Evolutionary conservation across 495 filamentous ascomycete genomes (phyloP), one percentile per base, ranked within the genome.

Genomic region (Hyaloscypha variabilis): DNA sequence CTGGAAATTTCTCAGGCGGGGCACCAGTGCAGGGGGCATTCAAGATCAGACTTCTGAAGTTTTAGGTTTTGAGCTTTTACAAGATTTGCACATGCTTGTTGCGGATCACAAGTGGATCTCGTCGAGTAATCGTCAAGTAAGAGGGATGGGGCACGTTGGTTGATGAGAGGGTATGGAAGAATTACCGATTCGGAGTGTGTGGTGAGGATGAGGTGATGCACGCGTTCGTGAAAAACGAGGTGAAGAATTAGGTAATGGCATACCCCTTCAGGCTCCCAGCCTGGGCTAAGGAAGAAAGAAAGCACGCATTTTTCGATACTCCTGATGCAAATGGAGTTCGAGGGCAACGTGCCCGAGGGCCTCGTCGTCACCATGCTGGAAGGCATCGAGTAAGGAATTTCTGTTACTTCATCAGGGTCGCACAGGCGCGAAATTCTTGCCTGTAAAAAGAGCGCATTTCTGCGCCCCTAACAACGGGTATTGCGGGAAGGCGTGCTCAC

Each of bases 61-160:
- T n/a, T 46, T 46, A 14, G 17, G 39, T 46, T 34, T 3, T 46
- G 39, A 46, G n/a, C n/a, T 17, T 46, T 46, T 17, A 46, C 39
- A 17, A 31, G 26, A 31, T 57, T 10, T 28, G 8, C 19, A 13
- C 23, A 55, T 46, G 19, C 28, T 21, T 19, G 39, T 3, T 46
- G 39, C 17, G 10, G 8, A 46, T 14, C 39, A n/a, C n/a, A 62
- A 29, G 61, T 63, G 61, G 61, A 63, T 63, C 53, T 46, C 19
- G 8, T 63, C 61, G 61, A 63, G 61, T 63, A 63, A 63, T 63
- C 42, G 8, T 63, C 61, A 52, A 63, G 61, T 63, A 63, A 63
- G 21, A 3, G 8, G 19, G 26, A 54, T 25, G n/a, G 1, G 21
- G 21, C 19, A 24, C 51, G 17, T 54, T 5, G 51, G 51, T 25